Evolutionary conservation across 2,329 filamentous ascomycete genomes (phyloP), one percentile per base, ranked within the genome.

Genomic region (Botrytis fabae): DNA sequence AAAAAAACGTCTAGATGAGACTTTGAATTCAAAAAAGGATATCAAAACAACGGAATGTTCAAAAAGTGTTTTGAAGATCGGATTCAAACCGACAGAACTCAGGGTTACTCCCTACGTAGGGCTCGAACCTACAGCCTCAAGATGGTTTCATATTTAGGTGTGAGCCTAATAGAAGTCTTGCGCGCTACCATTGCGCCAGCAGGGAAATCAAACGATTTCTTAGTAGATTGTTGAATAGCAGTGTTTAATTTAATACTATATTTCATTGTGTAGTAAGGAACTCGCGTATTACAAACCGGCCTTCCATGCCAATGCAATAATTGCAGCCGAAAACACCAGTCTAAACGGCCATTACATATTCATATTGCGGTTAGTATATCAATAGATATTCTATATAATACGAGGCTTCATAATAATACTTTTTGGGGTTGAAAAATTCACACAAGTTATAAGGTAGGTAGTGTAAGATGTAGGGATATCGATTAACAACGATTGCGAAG

Each of bases 151-250:
- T 4, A 22, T 1, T 32, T 9, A 20, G 7, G 20, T 18, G 0
- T 1, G 10, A 10, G 5, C 44, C 14, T 8, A 46, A n/a, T 68
- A 68, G 65, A 68, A 68, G 65, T 68, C 65, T 57, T 68, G 48
- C 65, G 65, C 65, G 65, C 65, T 68, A 68, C 65, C 65, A 69
- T 69, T 69, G 65, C 65, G 65, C 65, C 65, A 69, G 65, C 65
- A 69, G 65, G 65, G 65, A 69, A 57, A 69, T 69, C 65, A 16
- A 0, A 3, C 4, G 64, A 54, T 66, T 40, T 28, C 2, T 28
- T 40, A 14, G 38, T 35, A 54, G 4, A 9, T 54, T 68, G 61
- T 20, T 68, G 48, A 1, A 0, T 1, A 7, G 0, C 0, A 0
- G 0, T 0, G 1, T 0, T 0, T 4, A 10, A 9, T 51, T 12